Conservation (phyloP, 176 grass and related monocot species). For the Phyllostachys edulis region DNA sequence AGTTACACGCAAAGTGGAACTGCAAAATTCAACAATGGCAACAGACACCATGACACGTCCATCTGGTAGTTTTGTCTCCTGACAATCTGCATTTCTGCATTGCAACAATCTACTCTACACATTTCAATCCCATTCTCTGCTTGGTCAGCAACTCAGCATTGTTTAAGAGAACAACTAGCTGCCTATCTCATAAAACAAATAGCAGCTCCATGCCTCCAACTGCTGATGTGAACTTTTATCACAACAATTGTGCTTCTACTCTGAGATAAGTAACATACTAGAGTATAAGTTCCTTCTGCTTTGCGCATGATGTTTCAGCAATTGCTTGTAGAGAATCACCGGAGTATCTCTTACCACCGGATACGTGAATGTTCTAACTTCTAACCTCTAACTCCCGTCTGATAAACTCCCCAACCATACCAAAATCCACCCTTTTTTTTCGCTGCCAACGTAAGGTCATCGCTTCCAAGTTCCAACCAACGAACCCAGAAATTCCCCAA, state of each 20-base stretch:
- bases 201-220: not conserved
- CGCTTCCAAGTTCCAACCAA: not conserved
- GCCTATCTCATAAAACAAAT: not conserved
- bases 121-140: not conserved
- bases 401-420: not conserved
- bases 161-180: not conserved
- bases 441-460: not conserved
- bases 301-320: not conserved
- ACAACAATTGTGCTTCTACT: not conserved
- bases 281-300: not conserved
- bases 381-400: not conserved
- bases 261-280: not conserved
- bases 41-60: no score
- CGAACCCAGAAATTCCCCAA: constrained; percentile 9
- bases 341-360: not conserved
- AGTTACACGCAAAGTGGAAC: not conserved
- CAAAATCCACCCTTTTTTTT: not conserved
- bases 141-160: not conserved
- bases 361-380: not conserved
- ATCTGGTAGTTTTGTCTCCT: not conserved
- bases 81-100: not conserved
- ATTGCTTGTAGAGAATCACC: not conserved
- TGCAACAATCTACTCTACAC: not conserved
- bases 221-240: not conserved
- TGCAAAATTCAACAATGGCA: no score